Conservation (phyloP, 805 yeast species). For the Jamesozyma rosinii region DNA sequence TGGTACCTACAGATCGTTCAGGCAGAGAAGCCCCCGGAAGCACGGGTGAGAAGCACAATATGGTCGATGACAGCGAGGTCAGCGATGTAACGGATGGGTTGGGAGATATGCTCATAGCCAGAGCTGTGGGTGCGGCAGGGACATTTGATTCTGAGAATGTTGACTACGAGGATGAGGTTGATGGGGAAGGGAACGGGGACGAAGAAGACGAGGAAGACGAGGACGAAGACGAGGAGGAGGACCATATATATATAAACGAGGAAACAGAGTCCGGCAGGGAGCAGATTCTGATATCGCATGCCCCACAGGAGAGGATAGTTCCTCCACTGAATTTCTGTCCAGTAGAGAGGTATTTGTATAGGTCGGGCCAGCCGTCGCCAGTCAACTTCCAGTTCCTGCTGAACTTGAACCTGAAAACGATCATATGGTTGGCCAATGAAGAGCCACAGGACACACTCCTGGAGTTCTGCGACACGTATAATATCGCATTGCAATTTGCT, state of each 20-base stretch:
- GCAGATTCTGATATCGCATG: slow-evolving; percentile 33
- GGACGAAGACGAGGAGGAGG: slow-evolving; percentile 26
- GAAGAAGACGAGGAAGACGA: slow-evolving; percentile 15
- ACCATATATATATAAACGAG: slow-evolving; percentile 24
- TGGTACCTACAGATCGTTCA: too few species aligned
- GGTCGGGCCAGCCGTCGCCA: slow-evolving; percentile 94
- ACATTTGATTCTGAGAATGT: background rate
- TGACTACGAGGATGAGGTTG: background rate
- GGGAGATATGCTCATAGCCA: background rate
- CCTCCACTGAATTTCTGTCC: slow-evolving; percentile 96
- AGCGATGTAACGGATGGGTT: background rate
- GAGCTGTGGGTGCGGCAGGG: background rate
- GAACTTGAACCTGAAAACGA: slow-evolving; percentile 64
- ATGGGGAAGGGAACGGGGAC: background rate
- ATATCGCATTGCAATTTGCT: slow-evolving; percentile 71
- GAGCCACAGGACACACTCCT: slow-evolving; percentile 87
- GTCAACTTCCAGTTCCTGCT: slow-evolving; percentile 79
- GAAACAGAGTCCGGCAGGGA: slow-evolving; percentile 27
- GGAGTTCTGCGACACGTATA: slow-evolving; percentile 66
- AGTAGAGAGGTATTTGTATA: slow-evolving; percentile 75
- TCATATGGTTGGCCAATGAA: slow-evolving; percentile 91
- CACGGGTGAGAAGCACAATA: too few species aligned
- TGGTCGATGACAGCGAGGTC: background rate
- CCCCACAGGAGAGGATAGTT: slow-evolving; percentile 62
- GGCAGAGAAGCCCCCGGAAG: too few species aligned